Evolutionary conservation across 352 stramenopile species (phyloP).

Genomic region (Globisporangium perplexum): DNA sequence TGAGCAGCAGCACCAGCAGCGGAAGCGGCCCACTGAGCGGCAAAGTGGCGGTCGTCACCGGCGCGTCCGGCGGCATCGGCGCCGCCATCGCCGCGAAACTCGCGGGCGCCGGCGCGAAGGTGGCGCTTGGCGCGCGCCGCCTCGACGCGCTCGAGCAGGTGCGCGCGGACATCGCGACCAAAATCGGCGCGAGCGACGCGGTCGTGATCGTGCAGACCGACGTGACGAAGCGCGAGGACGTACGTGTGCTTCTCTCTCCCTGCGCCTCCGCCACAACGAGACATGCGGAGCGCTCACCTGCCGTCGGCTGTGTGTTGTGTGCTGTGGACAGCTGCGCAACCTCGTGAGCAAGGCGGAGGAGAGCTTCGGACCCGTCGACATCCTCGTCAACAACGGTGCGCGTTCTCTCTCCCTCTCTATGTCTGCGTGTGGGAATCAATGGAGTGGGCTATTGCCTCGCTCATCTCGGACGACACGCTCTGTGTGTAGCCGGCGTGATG

Average conservation of each 20-base stretch:
- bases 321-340: constrained; percentile 30
- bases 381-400: constrained; percentile 86
- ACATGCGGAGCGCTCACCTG: too few relatives aligned
- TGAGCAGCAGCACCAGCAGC: not conserved
- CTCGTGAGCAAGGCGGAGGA: constrained; percentile 56
- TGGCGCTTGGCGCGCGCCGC: constrained; percentile 77
- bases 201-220: constrained; percentile 51
- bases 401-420: not conserved
- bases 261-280: too few relatives aligned
- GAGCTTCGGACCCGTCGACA: constrained; percentile 70
- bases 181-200: constrained; percentile 16
- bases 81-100: constrained; percentile 72
- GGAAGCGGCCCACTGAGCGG: constrained; percentile 27
- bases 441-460: not conserved
- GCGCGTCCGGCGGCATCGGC: constrained; percentile 86
- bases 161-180: constrained; percentile 24
- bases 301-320: not conserved
- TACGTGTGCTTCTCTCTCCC: constrained; percentile 8
- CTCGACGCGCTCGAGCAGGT: constrained; percentile 50
- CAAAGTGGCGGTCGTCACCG: constrained; percentile 87
- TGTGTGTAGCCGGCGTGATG: constrained; percentile 82
- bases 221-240: constrained; percentile 64
- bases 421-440: not conserved
- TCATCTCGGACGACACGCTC: not conserved
- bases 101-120: constrained; percentile 63